Base-by-base conservation (phyloP, 176 grass and related monocot genomes). In the Bonia amplexicaulis region DNA sequence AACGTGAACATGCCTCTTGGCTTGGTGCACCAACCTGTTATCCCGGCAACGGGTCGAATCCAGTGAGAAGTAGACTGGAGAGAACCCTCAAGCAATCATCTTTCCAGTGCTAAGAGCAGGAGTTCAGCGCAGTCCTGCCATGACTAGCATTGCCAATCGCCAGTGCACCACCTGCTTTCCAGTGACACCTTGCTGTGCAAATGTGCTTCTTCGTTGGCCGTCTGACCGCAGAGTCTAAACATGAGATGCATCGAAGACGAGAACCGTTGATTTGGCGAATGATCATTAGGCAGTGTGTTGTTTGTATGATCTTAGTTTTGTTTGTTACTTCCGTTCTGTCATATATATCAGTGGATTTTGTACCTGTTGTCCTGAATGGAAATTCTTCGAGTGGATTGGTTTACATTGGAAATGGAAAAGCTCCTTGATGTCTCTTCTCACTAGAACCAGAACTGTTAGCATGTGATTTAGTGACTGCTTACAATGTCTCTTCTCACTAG, bases 71-170 rank as follows among this genome's bases (percentile, higher is more conserved):
- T 84, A 49, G 14, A 74, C 12, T 82, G 42, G 15, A 74, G 9
- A 11, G 58, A 74, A 59, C 52, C 47, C 25, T 72, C 25, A 71
- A 75, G 58, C 22, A 73, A 37, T 66, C 66, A 78, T 70, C 37
- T 80, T 81, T 44, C 72, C 80, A 89, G 81, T 88, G 89, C 93
- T 98, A 95, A 87, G 91, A 95, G 95, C 81, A 85, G 89, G 67
- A 85, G 85, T 77, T 89, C 76, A 64, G 61, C 25, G 80, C 80
- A 37, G 66, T 84, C 78, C 91, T 86, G 87, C 93, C 76, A 90
- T 98, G 95, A 95, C 93, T 90, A 92, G 89, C 93, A 86, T 93
- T 91, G 40, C 77, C 79, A 72, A 35, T 60, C 93, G 85, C 75
- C 78, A 71, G 39, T 66, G 77, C 71, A 73, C 62, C 57, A 62